Conservation (phyloP, 371 early-diverging fungal genomes). For the Mucor racemosus region DNA sequence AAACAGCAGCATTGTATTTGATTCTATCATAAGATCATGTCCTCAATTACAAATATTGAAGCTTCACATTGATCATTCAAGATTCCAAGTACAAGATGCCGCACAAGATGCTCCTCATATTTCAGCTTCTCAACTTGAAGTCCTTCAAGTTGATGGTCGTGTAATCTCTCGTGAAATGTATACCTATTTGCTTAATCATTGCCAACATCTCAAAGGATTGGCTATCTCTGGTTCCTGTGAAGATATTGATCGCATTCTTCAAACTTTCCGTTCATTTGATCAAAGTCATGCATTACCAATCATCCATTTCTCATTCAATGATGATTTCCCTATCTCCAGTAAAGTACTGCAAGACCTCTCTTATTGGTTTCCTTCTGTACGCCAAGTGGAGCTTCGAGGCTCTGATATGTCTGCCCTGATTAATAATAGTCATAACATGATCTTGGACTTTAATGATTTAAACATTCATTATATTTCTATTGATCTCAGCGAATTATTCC, state of each 20-base stretch:
- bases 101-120: background rate
- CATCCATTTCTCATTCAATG: background rate
- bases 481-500: background rate
- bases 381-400: background rate
- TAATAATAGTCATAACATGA: background rate
- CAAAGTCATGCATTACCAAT: background rate
- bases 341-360: background rate
- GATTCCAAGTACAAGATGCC: background rate
- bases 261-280: background rate
- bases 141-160: background rate
- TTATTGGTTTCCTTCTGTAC: background rate
- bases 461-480: background rate
- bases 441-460: background rate
- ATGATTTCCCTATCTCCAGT: background rate
- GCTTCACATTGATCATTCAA: background rate
- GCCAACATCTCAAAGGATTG: background rate
- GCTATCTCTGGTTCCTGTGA: background rate
- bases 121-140: background rate
- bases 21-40: background rate
- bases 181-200: background rate
- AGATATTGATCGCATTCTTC: background rate
- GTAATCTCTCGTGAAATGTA: background rate
- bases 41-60: background rate
- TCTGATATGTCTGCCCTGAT: background rate
- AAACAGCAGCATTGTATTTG: background rate